Percentiles rank a stretch among this genome's conserved stretches.
phyloP scores from a whole-genome alignment of 805 yeast genomes.

The Cyberlindnera japonica region DNA sequence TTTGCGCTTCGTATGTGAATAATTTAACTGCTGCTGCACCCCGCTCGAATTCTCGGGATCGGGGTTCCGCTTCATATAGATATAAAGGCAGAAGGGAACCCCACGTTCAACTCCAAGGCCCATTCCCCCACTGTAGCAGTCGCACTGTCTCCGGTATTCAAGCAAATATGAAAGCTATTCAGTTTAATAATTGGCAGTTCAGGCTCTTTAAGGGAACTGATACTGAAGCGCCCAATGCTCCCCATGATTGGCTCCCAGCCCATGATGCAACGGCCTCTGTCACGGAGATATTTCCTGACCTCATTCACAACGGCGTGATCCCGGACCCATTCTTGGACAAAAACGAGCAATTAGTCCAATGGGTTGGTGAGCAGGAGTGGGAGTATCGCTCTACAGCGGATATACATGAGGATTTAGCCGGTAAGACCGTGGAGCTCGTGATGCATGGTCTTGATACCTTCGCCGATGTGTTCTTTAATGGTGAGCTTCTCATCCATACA shows the following conservation, averaged over 20 bases:
- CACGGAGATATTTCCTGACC: constrained; percentile 41
- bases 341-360: constrained; percentile 43
- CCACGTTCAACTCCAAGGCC: too few species aligned
- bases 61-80: too few species aligned
- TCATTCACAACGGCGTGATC: constrained; percentile 35
- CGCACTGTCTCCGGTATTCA: too few species aligned
- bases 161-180: not conserved
- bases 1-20: too few species aligned
- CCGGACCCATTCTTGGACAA: constrained; percentile 43
- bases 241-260: constrained; percentile 10
- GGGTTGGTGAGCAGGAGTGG: constrained; percentile 51
- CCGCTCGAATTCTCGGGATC: not conserved
- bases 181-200: constrained; percentile 15
- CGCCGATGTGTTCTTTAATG: constrained; percentile 34
- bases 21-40: too few species aligned
- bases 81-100: too few species aligned
- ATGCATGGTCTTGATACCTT: constrained; percentile 27
- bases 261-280: constrained; percentile 9
- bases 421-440: constrained; percentile 16
- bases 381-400: constrained; percentile 35
- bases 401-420: constrained; percentile 29
- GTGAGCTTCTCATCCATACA: constrained; percentile 30
- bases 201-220: constrained; percentile 3
- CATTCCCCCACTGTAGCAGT: too few species aligned
- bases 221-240: not conserved